Conservation (phyloP, 768 basidiomycete species). For the Nidularia pulvinata region DNA sequence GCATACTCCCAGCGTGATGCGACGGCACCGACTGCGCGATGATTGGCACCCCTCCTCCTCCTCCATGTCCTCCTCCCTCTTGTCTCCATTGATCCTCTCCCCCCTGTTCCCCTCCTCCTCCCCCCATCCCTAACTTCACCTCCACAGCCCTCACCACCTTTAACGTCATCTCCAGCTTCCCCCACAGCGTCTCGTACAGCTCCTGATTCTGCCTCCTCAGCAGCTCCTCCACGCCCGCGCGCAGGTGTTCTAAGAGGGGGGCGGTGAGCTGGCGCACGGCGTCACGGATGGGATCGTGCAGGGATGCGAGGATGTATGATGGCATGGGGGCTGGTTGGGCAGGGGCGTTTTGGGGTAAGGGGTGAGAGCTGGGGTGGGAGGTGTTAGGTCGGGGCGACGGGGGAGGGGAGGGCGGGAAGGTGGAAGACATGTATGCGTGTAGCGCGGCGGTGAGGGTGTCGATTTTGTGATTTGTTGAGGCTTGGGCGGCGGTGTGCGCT, state of each 20-base stretch:
- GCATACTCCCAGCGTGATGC: too few relatives aligned
- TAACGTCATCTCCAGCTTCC: conserved; percentile 10
- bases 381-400: background rate
- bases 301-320: conserved; percentile 10
- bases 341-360: conserved; percentile 2
- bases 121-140: background rate
- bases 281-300: conserved; percentile 12
- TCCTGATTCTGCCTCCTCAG: conserved; percentile 12
- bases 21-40: too few relatives aligned
- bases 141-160: conserved; percentile 7
- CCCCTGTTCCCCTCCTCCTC: too few relatives aligned
- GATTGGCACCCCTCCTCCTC: too few relatives aligned
- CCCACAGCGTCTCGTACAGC: conserved; percentile 13
- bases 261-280: conserved; percentile 8
- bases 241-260: conserved; percentile 12
- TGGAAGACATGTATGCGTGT: background rate
- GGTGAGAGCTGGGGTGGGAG: background rate
- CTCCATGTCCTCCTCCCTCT: too few relatives aligned
- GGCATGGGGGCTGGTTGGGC: background rate
- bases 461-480: background rate
- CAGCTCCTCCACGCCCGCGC: conserved; percentile 10
- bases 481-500: background rate
- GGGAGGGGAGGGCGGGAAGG: background rate
- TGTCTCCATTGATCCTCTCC: too few relatives aligned
- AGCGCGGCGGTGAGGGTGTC: background rate